A percentile compares a stretch with the other conserved stretches of the same genome.
Evolutionary conservation across 2,329 filamentous ascomycete species (phyloP).

Genomic region (Epichloe coenophiala): DNA sequence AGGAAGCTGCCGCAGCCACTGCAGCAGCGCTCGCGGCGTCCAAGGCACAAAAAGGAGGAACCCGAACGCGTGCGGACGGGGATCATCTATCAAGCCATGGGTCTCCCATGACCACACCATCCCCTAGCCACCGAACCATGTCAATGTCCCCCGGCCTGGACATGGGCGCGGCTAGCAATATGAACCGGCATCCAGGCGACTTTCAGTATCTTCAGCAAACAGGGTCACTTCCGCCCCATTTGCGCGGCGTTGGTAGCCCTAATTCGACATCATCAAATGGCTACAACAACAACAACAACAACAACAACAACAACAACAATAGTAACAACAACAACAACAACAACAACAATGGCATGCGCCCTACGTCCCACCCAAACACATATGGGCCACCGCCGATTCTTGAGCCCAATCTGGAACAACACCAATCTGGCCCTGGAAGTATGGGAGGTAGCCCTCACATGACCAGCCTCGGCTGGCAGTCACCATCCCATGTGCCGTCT

Average conservation of each 20-base stretch:
- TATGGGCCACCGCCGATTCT: slow-evolving; percentile 78
- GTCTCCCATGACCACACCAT: slow-evolving; percentile 68
- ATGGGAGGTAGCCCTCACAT: slow-evolving; percentile 81
- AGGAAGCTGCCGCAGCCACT: slow-evolving; percentile 81
- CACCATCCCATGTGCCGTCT: slow-evolving; percentile 61
- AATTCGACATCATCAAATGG: slow-evolving; percentile 52
- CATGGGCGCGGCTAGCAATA: slow-evolving; percentile 51
- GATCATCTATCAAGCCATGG: slow-evolving; percentile 58
- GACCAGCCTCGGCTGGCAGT: slow-evolving; percentile 70
- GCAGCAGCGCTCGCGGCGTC: slow-evolving; percentile 64
- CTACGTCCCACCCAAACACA: slow-evolving; percentile 74
- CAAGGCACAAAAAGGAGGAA: slow-evolving; percentile 23
- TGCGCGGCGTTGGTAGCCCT: slow-evolving; percentile 63
- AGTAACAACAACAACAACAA: slow-evolving; percentile 21
- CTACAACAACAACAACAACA: slow-evolving; percentile 20
- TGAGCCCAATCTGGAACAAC: slow-evolving; percentile 72
- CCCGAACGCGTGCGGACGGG: slow-evolving; percentile 51
- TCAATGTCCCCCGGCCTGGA: slow-evolving; percentile 72
- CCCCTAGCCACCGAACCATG: slow-evolving; percentile 68
- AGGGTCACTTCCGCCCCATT: slow-evolving; percentile 68
- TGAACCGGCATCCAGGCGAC: slow-evolving; percentile 51
- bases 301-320: slow-evolving; percentile 21
- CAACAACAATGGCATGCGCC: slow-evolving; percentile 33
- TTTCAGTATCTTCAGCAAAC: slow-evolving; percentile 61
- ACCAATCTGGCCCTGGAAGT: slow-evolving; percentile 52